These are phyloP conservation scores for Daldinia childiae DNA, from an alignment of 495 filamentous ascomycete genomes.

Conservation along the genomic window DNA sequence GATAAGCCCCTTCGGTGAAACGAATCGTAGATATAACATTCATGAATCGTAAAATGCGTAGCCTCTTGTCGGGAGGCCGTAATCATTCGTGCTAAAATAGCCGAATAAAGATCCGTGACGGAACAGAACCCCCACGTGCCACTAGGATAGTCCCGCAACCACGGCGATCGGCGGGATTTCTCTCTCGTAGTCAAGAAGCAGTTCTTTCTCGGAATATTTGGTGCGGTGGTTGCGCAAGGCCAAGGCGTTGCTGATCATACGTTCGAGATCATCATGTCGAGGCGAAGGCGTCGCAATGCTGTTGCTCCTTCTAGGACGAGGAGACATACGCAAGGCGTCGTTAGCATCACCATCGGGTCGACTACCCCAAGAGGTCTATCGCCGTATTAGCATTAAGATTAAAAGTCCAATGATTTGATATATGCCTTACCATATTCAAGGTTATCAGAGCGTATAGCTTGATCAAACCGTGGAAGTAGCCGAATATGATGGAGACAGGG, in stretches of 20 bases:
- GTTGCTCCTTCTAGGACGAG: slow-evolving; percentile 57
- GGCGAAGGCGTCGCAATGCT: slow-evolving; percentile 57
- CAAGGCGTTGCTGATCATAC: slow-evolving; percentile 23
- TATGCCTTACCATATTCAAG: slow-evolving; percentile 44
- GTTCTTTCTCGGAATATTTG: slow-evolving; percentile 35
- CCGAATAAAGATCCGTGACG: slow-evolving; percentile 24
- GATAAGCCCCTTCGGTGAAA: slow-evolving; percentile 32
- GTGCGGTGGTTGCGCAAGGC: slow-evolving; percentile 12
- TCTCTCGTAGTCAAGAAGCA: slow-evolving; percentile 26
- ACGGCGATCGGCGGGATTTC: slow-evolving; percentile 30
- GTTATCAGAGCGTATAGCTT: slow-evolving; percentile 71
- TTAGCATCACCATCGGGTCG: slow-evolving; percentile 72
- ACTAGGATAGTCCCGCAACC: slow-evolving; percentile 27
- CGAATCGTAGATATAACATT: slow-evolving; percentile 33
- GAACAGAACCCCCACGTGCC: slow-evolving; percentile 14
- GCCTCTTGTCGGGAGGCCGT: slow-evolving; percentile 20
- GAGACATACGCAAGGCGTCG: slow-evolving; percentile 65
- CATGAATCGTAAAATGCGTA: slow-evolving; percentile 45
- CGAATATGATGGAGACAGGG: slow-evolving; percentile 64
- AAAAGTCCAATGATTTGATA: not conserved
- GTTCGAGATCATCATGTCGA: slow-evolving; percentile 41
- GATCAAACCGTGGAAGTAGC: slow-evolving; percentile 69
- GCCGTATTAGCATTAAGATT: slow-evolving; percentile 34
- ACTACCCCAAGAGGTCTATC: slow-evolving; percentile 76
- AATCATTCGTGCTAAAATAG: slow-evolving; percentile 30